Percentiles rank a stretch among this genome's conserved stretches.
Evolutionary conservation across 371 early-diverging fungal species (phyloP).

Genomic region (Chytridium lagenaria): DNA sequence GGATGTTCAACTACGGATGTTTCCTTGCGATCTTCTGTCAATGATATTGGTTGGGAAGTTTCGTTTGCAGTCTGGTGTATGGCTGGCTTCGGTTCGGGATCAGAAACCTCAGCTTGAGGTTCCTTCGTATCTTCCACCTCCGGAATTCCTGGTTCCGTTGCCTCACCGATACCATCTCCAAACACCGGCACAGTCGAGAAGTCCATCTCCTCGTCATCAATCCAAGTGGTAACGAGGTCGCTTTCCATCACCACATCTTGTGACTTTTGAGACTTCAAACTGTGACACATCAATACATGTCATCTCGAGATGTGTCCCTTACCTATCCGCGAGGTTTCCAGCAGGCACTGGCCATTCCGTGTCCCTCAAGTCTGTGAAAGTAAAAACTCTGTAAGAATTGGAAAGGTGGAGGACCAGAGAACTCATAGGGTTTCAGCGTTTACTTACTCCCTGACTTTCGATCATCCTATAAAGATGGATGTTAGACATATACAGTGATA

Average conservation of each 20-base stretch:
- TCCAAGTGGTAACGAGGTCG: constrained; percentile 29
- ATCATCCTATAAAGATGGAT: too few species aligned
- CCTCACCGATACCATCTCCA: constrained; percentile 36
- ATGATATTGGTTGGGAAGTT: too few species aligned
- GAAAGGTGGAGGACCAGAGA: too few species aligned
- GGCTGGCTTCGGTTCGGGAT: too few species aligned
- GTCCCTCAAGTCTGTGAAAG: constrained; percentile 4
- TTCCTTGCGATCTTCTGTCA: too few species aligned
- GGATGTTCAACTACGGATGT: too few species aligned
- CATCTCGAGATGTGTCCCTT: background rate
- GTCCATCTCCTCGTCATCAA: constrained; percentile 45
- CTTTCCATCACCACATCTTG: background rate
- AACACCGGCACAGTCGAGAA: constrained; percentile 39
- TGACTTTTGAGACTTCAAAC: background rate
- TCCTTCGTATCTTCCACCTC: too few species aligned
- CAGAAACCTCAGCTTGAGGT: too few species aligned
- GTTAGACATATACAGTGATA: too few species aligned
- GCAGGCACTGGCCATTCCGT: constrained; percentile 15
- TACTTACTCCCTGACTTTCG: background rate
- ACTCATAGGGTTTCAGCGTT: too few species aligned
- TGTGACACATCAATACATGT: background rate
- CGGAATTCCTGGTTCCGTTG: background rate
- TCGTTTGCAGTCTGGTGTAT: too few species aligned
- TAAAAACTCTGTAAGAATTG: too few species aligned
- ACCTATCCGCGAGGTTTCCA: background rate